Base-by-base conservation (phyloP, 805 yeast genomes). In the Cyberlindnera euphorbiae region DNA sequence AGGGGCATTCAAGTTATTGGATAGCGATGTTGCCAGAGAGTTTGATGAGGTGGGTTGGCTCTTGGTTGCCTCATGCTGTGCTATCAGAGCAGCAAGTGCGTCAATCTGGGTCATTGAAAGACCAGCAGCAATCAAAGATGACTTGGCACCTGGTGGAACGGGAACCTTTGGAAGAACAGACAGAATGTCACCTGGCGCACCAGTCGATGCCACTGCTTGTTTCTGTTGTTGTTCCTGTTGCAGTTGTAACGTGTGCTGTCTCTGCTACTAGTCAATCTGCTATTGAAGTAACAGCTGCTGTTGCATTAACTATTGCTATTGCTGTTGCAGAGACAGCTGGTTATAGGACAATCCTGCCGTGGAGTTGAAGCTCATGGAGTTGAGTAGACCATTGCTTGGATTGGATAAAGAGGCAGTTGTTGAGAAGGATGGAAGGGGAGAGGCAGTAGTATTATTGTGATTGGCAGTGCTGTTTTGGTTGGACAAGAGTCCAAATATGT, bases 121-220 rank as follows among this genome's bases (percentile, higher is more conserved):
- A 0, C 93, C 93, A 3, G 80, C 86, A 6, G 75, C 72, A 6
- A 70, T 69, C 30, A 83, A 56, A 1, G 87, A 73, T 15, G 67
- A 59, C 44, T 75, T 73, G 2, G 89, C 90, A 9, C 87, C 86
- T 6, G 77, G 77, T 2, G 93, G 93, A 5, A 83, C 85, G 0
- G 73, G 71, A 12, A 79, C 75, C 45, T 73, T 71, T 12, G 88
- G 87, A 22, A 78, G 50, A 28, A 61, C 56, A 1, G 71, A 56
- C 5, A 70, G 48, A 15, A 68, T 52, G 23, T 67, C 58, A 25
- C 60, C 36, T 5, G 65, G 58, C 15, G 60, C 59, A 3, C 29
- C 55, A 38, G 24, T 28, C 12, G 32, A 42, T 38, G 19, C 62
- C 27, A 26, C n/a, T 8, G 27, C 37, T 11, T 30, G 38, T 14